These are phyloP conservation scores for Corchorus capsularis DNA, from an alignment of 345 rosid species.

Conservation along the genomic window DNA sequence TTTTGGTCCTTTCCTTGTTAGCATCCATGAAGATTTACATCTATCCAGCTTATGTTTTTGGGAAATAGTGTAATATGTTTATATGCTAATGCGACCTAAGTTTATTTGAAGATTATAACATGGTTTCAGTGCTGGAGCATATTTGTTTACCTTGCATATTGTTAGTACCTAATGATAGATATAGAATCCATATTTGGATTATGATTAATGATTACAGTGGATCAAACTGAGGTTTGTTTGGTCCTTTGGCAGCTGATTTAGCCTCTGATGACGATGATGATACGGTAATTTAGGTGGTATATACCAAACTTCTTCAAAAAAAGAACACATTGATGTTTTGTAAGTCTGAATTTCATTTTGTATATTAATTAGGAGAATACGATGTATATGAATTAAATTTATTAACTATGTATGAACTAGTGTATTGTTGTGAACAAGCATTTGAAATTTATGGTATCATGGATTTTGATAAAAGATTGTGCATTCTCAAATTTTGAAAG, in stretches of 20 bases:
- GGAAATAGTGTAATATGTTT: background rate
- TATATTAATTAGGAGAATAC: no score
- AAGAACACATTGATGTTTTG: no score
- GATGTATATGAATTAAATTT: no score
- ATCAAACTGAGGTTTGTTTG: conserved; percentile 26
- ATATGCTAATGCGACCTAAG: no score
- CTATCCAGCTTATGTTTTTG: background rate
- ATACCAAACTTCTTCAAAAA: no score
- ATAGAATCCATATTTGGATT: background rate
- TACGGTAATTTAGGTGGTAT: conserved; percentile 56
- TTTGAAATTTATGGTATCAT: no score
- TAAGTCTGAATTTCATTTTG: no score
- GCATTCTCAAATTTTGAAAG: no score
- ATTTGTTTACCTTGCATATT: background rate
- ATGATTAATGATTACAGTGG: background rate
- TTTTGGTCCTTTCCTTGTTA: background rate
- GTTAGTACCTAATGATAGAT: background rate
- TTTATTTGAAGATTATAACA: background rate
- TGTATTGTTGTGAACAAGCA: no score
- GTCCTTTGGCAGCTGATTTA: conserved; percentile 59
- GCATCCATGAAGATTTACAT: background rate
- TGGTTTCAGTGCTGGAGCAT: background rate
- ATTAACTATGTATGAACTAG: no score
- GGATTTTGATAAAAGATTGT: no score
- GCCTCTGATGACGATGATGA: conserved; percentile 60